Evolutionary conservation across 176 grass and related monocot genomes (phyloP).

Genomic region (Sorghum bicolor): Sorghum_bicolor_NCBIv3 NC_012872.2:9123501-9124000

Average conservation of each 20-base stretch:
- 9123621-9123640: slow-evolving; percentile 94
- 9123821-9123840: slow-evolving; percentile 3
- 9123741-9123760: slow-evolving; percentile 85
- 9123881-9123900: neutral
- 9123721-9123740: slow-evolving; percentile 86
- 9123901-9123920: neutral
- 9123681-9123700: neutral
- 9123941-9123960: slow-evolving; percentile 90
- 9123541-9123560: slow-evolving; percentile 74
- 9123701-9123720: slow-evolving; percentile 3
- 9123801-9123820: slow-evolving; percentile 45
- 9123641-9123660: slow-evolving; percentile 62
- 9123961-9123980: slow-evolving; percentile 88
- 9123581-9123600: slow-evolving; percentile 92
- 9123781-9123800: slow-evolving; percentile 92
- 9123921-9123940: slow-evolving; percentile 85
- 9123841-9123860: neutral
- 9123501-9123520: slow-evolving; percentile 98
- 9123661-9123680: slow-evolving; percentile 9
- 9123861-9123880: neutral
- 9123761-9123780: slow-evolving; percentile 64
- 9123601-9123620: slow-evolving; percentile 97
- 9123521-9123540: slow-evolving; percentile 93
- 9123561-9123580: slow-evolving; percentile 71
- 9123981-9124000: slow-evolving; percentile 95